phyloP scores from a whole-genome alignment of 2,329 filamentous ascomycete species.

The Scedosporium apiospermum region DNA sequence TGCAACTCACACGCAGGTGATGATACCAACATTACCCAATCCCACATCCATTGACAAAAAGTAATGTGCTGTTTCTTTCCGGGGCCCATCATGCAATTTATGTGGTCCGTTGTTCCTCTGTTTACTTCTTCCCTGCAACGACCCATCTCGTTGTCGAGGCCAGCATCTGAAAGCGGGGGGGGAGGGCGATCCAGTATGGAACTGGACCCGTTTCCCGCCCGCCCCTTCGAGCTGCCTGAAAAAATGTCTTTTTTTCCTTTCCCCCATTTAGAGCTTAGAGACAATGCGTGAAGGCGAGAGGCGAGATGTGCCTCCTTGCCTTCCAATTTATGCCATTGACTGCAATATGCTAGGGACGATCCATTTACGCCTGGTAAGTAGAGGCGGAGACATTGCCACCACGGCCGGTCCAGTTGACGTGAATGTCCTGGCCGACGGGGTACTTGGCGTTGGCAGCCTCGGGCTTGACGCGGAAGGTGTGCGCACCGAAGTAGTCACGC shows the following conservation, averaged over 20 bases:
- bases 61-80: not conserved
- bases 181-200: slow-evolving; percentile 50
- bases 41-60: not conserved
- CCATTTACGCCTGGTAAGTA: slow-evolving; percentile 86
- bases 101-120: not conserved
- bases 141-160: not conserved
- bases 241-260: not conserved
- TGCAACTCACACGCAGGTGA: not conserved
- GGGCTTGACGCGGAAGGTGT: slow-evolving; percentile 84
- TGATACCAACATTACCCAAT: slow-evolving; percentile 1
- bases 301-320: not conserved
- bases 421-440: slow-evolving; percentile 76
- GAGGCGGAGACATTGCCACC: slow-evolving; percentile 96
- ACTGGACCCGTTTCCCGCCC: not conserved
- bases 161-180: slow-evolving; percentile 91
- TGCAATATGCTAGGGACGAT: not conserved
- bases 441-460: slow-evolving; percentile 70
- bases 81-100: not conserved
- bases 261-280: not conserved
- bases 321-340: not conserved
- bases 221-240: not conserved
- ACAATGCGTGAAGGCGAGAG: not conserved
- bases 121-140: not conserved
- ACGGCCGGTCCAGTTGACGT: slow-evolving; percentile 99
- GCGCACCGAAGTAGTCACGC: slow-evolving; percentile 97